Evolutionary conservation across 768 basidiomycete genomes (phyloP).

Genomic region (Leucocoprinus sp.): DNA sequence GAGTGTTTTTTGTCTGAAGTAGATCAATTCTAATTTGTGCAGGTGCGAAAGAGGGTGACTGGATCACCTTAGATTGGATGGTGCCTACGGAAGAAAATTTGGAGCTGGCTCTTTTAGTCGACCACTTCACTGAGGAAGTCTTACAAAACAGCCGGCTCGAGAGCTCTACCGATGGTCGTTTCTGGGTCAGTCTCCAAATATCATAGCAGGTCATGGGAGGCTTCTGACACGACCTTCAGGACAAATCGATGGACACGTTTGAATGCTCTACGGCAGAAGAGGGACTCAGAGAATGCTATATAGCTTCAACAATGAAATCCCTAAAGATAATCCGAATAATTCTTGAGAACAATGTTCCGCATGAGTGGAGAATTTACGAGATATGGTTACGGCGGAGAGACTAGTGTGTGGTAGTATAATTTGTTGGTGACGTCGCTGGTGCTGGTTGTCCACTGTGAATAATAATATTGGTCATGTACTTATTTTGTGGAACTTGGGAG

Average conservation of each 20-base stretch:
- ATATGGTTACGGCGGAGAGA: conserved; percentile 27
- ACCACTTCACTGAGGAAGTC: conserved; percentile 16
- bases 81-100: conserved; percentile 1
- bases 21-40: background rate
- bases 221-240: background rate
- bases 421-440: background rate
- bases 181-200: conserved; percentile 14
- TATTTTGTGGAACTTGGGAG: no score
- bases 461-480: no score
- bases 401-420: conserved; percentile 14
- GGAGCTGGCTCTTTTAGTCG: conserved; percentile 23
- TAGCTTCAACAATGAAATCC: background rate
- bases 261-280: background rate
- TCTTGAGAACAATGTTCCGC: conserved; percentile 19
- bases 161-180: conserved; percentile 8
- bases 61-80: conserved; percentile 22
- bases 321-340: conserved; percentile 19
- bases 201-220: background rate
- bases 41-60: conserved; percentile 24
- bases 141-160: conserved; percentile 15
- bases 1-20: conserved; percentile 14
- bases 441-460: no score
- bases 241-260: background rate
- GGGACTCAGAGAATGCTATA: background rate
- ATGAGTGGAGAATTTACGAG: conserved; percentile 31